Conservation (phyloP, 306 rosid genomes). For the Sesbania bispinosa region DNA sequence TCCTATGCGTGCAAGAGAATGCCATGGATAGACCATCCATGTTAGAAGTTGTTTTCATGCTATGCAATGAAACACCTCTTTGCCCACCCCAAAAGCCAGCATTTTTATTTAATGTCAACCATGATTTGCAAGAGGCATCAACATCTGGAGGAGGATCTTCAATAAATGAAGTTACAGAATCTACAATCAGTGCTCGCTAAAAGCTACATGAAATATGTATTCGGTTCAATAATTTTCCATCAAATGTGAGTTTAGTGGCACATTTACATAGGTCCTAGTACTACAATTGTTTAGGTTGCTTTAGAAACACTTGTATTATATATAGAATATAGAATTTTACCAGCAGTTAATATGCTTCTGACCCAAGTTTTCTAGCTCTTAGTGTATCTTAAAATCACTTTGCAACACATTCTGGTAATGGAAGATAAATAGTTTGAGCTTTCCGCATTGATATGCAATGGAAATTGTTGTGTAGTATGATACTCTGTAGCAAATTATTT, state of each 20-base stretch:
- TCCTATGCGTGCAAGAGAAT: constrained; percentile 54
- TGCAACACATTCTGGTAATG: too few relatives aligned
- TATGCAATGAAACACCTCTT: constrained; percentile 44
- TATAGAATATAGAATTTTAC: too few relatives aligned
- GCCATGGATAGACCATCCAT: constrained; percentile 42
- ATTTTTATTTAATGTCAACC: constrained; percentile 29
- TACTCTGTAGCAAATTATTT: too few relatives aligned
- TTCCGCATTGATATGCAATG: too few relatives aligned
- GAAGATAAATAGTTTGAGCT: too few relatives aligned
- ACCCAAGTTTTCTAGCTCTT: too few relatives aligned
- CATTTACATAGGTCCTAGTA: background rate
- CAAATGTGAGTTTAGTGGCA: background rate
- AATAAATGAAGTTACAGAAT: constrained; percentile 28
- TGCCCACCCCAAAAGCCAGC: constrained; percentile 45
- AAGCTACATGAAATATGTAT: background rate
- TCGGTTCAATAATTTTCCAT: background rate
- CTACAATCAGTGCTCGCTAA: constrained; percentile 26
- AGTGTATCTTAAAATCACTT: too few relatives aligned
- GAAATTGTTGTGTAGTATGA: too few relatives aligned
- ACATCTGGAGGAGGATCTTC: constrained; percentile 40
- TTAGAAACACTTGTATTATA: too few relatives aligned
- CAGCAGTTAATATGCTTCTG: too few relatives aligned
- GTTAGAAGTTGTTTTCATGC: constrained; percentile 51
- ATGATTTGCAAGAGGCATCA: background rate
- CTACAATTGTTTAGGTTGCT: too few relatives aligned